These are phyloP conservation scores for Spathaspora sp. DNA, from an alignment of 805 yeast genomes.

Conservation along the genomic window DNA sequence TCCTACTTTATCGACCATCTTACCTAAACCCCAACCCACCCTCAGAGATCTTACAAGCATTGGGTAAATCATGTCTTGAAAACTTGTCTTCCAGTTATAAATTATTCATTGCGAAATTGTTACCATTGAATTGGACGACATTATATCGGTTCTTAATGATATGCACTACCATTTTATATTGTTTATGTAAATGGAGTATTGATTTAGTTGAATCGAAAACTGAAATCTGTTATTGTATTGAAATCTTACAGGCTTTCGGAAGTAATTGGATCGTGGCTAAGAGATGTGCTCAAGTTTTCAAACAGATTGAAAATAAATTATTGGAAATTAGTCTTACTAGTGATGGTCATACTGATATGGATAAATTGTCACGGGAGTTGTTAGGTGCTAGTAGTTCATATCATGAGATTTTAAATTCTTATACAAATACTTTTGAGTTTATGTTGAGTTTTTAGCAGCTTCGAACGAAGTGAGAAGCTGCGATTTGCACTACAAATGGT, in stretches of 20 bases:
- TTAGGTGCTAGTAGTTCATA: conserved; percentile 44
- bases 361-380: conserved; percentile 35
- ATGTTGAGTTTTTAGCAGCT: conserved; percentile 3
- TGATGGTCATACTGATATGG: conserved; percentile 29
- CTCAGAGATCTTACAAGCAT: conserved; percentile 31
- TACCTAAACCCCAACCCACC: conserved; percentile 45
- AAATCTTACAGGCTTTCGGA: conserved; percentile 43
- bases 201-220: conserved; percentile 44
- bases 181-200: conserved; percentile 44
- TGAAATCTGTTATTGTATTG: conserved; percentile 44
- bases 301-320: conserved; percentile 41
- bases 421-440: conserved; percentile 38
- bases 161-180: conserved; percentile 46
- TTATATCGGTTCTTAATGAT: conserved; percentile 42
- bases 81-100: conserved; percentile 45
- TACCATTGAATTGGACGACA: conserved; percentile 51
- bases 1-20: conserved; percentile 48
- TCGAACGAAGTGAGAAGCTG: no score
- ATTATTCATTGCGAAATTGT: conserved; percentile 38
- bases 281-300: conserved; percentile 42
- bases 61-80: conserved; percentile 45
- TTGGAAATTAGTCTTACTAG: conserved; percentile 39
- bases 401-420: conserved; percentile 44
- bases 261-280: conserved; percentile 46
- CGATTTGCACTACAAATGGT: neutral